Evolutionary conservation across 2,329 filamentous ascomycete genomes (phyloP), one percentile per base, ranked within the genome.

Genomic region (Alternaria angustiovoidea): DNA sequence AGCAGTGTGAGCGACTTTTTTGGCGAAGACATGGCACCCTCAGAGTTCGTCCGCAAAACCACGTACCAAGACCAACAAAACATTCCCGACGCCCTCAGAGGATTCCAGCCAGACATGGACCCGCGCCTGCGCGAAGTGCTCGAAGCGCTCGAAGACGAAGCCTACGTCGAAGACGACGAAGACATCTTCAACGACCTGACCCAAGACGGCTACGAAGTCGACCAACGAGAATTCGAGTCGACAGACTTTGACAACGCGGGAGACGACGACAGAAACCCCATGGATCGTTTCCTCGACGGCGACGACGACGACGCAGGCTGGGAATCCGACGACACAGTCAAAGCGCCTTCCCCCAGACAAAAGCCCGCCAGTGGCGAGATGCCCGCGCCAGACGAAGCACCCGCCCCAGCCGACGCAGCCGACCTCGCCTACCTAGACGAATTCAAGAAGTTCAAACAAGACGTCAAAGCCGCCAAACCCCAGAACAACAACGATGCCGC

Each of bases 31-130:
- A 86, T 94, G 14, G 82, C 94, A 28, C 91, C 92, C 0, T 93
- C 90, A 8, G 93, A 93, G 73, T 94, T 92, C 75, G 84, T 94
- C 46, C 87, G 88, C 56, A 88, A 89, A 72, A 82, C 87, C 32
- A 93, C 90, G 46, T 98, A 98, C 76, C 92, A 98, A 78, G 90
- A 93, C 55, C 93, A 97, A 80, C 95, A 99, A 79, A 88, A 97
- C 71, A 83, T 98, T 1, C 95, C 95, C 1, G 95, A 99, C 80
- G 89, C 88, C 7, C 91, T 99, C 72, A 90, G 91, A 3, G 95
- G 95, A 0, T 97, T 99, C 78, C 91, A 99, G 79, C 95, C 96
- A 7, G 94, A 98, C 75, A 98, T 99, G 95, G 96, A 99, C 73
- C 94, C 94, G 2, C 86, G 94, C 39, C 78, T 99, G 68, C 87